Conservation (phyloP, 306 rosid genomes). For the Malus sylvestris region DNA sequence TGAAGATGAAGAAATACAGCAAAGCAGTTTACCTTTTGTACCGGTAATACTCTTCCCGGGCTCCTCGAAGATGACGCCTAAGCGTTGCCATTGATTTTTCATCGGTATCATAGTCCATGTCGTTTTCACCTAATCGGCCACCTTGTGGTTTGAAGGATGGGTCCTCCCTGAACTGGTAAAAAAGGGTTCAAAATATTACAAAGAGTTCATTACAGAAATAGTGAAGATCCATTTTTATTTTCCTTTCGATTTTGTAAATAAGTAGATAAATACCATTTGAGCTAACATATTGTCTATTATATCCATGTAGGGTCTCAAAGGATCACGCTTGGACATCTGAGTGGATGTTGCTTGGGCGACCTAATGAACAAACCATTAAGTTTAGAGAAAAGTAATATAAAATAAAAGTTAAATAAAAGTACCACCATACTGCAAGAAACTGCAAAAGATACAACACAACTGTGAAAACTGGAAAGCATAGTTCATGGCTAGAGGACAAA, state of each 20-base stretch:
- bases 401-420: not conserved
- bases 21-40: conserved; percentile 64
- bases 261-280: conserved; percentile 57
- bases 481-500: conserved; percentile 3
- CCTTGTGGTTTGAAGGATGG: conserved; percentile 97
- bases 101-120: conserved; percentile 96
- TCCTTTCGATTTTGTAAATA: not conserved
- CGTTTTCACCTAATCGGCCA: conserved; percentile 77
- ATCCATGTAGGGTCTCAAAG: conserved; percentile 87
- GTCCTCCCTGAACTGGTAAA: conserved; percentile 71
- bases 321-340: conserved; percentile 92
- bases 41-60: conserved; percentile 87
- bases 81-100: conserved; percentile 97
- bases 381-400: not conserved
- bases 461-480: not conserved
- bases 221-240: not conserved
- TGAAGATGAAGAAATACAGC: not conserved
- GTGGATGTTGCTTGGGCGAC: conserved; percentile 96
- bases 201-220: conserved; percentile 4
- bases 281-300: conserved; percentile 69
- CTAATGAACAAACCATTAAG: conserved; percentile 34
- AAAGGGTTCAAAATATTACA: conserved; percentile 21
- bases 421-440: not conserved
- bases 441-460: not conserved
- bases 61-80: conserved; percentile 88